phyloP scores from a whole-genome alignment of 345 rosid genomes.

The Salix brachista region DNA sequence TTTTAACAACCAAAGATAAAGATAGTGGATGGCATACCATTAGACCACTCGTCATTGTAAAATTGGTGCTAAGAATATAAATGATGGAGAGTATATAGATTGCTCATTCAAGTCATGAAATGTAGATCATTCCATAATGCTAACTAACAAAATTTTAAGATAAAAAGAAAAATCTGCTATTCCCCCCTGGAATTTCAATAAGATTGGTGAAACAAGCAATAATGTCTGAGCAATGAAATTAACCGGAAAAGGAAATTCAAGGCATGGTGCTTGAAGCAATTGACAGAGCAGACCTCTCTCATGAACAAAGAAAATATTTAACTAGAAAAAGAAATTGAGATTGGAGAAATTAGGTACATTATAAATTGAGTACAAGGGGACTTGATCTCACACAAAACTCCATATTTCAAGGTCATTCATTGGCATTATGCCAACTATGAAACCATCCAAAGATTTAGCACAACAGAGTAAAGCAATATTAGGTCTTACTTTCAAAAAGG shows the following conservation, averaged over 20 bases:
- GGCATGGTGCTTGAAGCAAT: not conserved
- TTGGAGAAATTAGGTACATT: not conserved
- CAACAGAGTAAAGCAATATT: not conserved
- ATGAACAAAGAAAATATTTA: not conserved
- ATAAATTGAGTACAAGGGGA: not conserved
- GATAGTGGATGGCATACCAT: not conserved
- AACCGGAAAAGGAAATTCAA: not conserved
- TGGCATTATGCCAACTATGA: not conserved
- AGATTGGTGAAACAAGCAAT: not conserved
- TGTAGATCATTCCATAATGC: not conserved
- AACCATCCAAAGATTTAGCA: not conserved
- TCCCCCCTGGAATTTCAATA: not conserved
- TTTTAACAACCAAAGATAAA: not conserved
- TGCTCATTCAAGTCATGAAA: not conserved
- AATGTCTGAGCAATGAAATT: not conserved
- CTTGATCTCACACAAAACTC: not conserved
- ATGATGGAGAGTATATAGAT: not conserved
- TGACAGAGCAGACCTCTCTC: not conserved
- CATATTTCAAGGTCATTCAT: not conserved
- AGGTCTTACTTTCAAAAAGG: not conserved
- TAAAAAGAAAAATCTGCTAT: not conserved
- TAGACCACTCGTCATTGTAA: not conserved
- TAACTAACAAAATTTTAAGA: not conserved
- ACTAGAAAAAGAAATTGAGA: not conserved
- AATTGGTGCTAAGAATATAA: not conserved